Conservation (phyloP, 139 green algal species). For the Asterochloris sp. region DNA sequence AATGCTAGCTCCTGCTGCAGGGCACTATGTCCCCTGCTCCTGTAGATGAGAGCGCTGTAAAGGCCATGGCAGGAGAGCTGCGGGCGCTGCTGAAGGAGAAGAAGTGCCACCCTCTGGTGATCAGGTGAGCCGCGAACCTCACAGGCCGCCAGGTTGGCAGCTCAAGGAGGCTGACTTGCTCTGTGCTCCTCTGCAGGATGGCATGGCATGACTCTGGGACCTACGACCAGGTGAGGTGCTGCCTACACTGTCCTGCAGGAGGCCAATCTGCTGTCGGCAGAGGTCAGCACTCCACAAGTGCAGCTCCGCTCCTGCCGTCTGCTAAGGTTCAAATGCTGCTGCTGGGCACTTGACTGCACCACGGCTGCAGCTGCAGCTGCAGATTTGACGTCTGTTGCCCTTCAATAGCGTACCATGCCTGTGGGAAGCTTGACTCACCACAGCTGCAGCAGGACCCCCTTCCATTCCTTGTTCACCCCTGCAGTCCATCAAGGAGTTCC, state of each 20-base stretch:
- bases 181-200: conserved; percentile 48
- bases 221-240: conserved; percentile 45
- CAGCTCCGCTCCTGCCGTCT: not conserved
- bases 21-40: too few relatives aligned
- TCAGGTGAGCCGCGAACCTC: conserved; percentile 23
- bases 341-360: too few relatives aligned
- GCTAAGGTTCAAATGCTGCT: not conserved
- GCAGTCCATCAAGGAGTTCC: conserved; percentile 54
- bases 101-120: conserved; percentile 47
- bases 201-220: conserved; percentile 75
- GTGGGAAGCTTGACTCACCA: too few relatives aligned
- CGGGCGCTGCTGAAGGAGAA: conserved; percentile 15
- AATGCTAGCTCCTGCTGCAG: too few relatives aligned
- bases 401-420: not conserved
- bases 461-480: not conserved
- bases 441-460: not conserved
- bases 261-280: too few relatives aligned
- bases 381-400: too few relatives aligned
- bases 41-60: too few relatives aligned
- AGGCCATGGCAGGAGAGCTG: not conserved
- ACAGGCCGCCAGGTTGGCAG: not conserved
- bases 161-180: not conserved
- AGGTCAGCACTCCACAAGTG: not conserved
- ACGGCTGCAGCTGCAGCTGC: too few relatives aligned
- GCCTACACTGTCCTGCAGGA: too few relatives aligned